Base-by-base conservation (phyloP, 2,329 filamentous ascomycete species). In the Aspergillus ustus region DNA sequence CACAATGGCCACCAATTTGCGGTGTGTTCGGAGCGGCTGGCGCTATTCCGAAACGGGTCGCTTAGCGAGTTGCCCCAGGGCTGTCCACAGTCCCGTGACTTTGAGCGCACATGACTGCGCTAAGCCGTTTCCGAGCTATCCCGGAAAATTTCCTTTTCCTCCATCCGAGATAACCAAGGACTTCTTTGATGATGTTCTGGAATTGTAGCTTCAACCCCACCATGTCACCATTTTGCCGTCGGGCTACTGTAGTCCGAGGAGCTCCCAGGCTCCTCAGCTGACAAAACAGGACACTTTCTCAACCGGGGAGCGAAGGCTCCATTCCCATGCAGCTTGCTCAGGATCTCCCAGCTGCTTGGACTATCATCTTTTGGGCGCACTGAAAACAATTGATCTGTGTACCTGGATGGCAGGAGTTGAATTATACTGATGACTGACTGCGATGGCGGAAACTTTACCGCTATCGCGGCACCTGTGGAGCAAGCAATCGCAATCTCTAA, bases 1-100 rank as follows among this genome's bases (percentile, higher is more conserved):
- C 75, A 76, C 74, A 76, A 75, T 58, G 67, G 63, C 62, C 71
- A 73, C 64, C 59, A 76, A 75, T 72, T 75, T 76, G 69, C 71
- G 68, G 72, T 75, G 74, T 73, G 73, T 70, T 72, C 69, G 72
- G 68, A 66, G 70, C 66, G 65, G 64, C 61, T 70, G 69, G 70
- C 70, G 65, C 75, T 77, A 77, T 70, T 66, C 73, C 67, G 63
- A 70, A 75, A 67, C 61, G 69, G 73, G 72, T 66, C 59, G 63
- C 72, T 76, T 76, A 77, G 74, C 74, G 74, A 76, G 70, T 49
- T 61, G 59, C 56, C 60, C 69, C 70, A 73, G 74, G 74, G 70
- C 66, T 77, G 73, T 68, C 65, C 69, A 65, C 71, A 71, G 69
- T 67, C 63, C 28, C 46, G 55, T 60, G 59, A 59, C 31, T 3